Base-by-base conservation (phyloP, 495 filamentous ascomycete species). In the Penicillium cataractarum region DNA sequence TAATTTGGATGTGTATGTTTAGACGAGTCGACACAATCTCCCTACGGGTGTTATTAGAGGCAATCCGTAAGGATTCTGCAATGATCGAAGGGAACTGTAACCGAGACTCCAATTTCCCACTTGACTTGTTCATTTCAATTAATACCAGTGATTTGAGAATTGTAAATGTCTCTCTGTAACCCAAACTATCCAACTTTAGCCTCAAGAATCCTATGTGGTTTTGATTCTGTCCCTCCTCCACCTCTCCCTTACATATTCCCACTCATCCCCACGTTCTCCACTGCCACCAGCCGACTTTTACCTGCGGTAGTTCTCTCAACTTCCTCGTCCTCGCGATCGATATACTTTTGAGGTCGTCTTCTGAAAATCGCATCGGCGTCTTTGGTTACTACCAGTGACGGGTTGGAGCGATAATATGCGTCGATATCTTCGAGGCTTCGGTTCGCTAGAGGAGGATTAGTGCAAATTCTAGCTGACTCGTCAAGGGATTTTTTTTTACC, bases 251-350 rank as follows among this genome's bases (percentile, higher is more conserved):
- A 2, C 12, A 8, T 29, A 39, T 21, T 22, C 29, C 4, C 4
- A 15, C 42, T 46, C 9, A 22, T 22, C 19, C 49, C 29, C 7
- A 49, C 29, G 29, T 48, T 19, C n/a, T 31, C 3, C 0, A 26
- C 19, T 13, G 26, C 21, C 39, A 48, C 55, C 1, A 40, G n/a
- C 2, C 2, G 10, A 17, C 27, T 19, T 42, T 65, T 57, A 6
- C 24, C 42, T 17, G 60, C 61, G 2, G 21, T 22, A 22, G 58
- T 64, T 32, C 52, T 59, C 39, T 67, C 46, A 22, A 39, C 13
- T 17, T 39, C 35, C 5, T 39, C 35, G 6, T 39, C 35, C 35
- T 39, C 35, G 15, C 35, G 35, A 17, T 39, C 35, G 6, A 39
- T 17, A 15, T 39, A 39, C 13, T 39, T 39, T 39, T 39, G 35